Percentiles rank a stretch among this genome's conserved stretches.
phyloP scores from a whole-genome alignment of 192 early-diverging fungal species.

The Coemansia sp. region DNA sequence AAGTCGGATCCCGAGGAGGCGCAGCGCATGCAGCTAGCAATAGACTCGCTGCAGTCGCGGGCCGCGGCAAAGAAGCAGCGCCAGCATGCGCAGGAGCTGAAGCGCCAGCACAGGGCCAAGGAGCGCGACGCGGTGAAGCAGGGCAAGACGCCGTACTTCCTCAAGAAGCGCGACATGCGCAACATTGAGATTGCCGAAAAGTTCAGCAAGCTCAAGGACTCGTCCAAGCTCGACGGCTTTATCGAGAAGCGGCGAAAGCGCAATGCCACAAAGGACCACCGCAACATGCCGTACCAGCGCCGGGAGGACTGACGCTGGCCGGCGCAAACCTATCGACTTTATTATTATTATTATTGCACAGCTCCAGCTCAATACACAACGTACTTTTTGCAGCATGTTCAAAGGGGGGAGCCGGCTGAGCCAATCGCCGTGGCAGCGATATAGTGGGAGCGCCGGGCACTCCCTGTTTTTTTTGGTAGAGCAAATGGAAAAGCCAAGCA shows the following conservation, averaged over 20 bases:
- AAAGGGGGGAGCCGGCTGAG: too few species aligned
- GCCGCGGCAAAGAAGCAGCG: slow-evolving; percentile 45
- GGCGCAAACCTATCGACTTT: too few species aligned
- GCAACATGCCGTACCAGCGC: slow-evolving; percentile 58
- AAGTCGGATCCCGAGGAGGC: slow-evolving; percentile 55
- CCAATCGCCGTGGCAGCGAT: too few species aligned
- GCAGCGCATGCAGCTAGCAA: slow-evolving; percentile 55
- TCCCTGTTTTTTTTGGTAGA: too few species aligned
- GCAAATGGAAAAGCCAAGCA: too few species aligned
- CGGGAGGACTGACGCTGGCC: slow-evolving; percentile 40
- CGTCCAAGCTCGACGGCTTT: slow-evolving; percentile 74
- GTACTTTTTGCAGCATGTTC: too few species aligned
- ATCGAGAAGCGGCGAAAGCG: slow-evolving; percentile 93
- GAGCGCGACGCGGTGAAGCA: slow-evolving; percentile 75
- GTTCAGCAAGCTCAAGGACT: slow-evolving; percentile 69
- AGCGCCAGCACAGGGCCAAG: slow-evolving; percentile 73
- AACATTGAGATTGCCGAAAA: slow-evolving; percentile 83
- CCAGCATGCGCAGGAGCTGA: slow-evolving; percentile 58
- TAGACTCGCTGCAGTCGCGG: slow-evolving; percentile 61
- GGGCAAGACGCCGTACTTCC: slow-evolving; percentile 93
- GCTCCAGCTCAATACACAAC: too few species aligned
- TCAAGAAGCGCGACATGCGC: slow-evolving; percentile 81
- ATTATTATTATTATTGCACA: too few species aligned
- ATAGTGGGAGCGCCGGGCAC: too few species aligned
- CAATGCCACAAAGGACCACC: slow-evolving; percentile 85